These are phyloP conservation scores for Lophiostoma macrostomum DNA, from an alignment of 495 filamentous ascomycete genomes.

Conservation along the genomic window DNA sequence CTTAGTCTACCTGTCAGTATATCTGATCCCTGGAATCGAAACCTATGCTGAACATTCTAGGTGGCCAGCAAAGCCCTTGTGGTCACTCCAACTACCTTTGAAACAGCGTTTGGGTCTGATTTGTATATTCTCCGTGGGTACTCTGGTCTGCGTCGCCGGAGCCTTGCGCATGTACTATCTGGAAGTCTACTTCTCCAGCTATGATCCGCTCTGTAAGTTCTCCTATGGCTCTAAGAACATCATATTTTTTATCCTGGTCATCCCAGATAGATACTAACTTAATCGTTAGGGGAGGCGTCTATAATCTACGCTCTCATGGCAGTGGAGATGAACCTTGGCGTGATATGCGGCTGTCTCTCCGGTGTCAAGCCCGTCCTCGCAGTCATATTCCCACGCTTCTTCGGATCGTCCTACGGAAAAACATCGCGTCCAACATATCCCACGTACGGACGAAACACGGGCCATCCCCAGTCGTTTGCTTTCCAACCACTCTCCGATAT, in stretches of 20 bases:
- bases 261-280: not conserved
- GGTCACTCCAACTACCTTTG: constrained; percentile 27
- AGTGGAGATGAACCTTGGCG: constrained; percentile 27
- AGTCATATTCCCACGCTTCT: constrained; percentile 27
- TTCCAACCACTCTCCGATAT: constrained; percentile 25
- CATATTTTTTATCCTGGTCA: not conserved
- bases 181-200: constrained; percentile 21
- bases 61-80: constrained; percentile 24
- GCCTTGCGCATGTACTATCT: constrained; percentile 23
- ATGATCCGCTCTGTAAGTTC: constrained; percentile 18
- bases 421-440: constrained; percentile 1
- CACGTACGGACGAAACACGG: constrained; percentile 4
- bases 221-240: not conserved
- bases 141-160: constrained; percentile 21
- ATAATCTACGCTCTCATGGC: constrained; percentile 13
- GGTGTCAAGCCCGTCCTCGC: constrained; percentile 28
- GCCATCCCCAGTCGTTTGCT: constrained; percentile 18
- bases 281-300: constrained; percentile 13
- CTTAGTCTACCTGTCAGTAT: constrained; percentile 16
- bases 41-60: not conserved
- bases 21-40: not conserved
- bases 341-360: constrained; percentile 29
- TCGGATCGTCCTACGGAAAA: constrained; percentile 13
- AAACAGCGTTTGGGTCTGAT: constrained; percentile 28
- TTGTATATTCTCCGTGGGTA: constrained; percentile 19